Base-by-base conservation (phyloP, 2,329 filamentous ascomycete species). In the Pyrenochaeta sp. region DNA sequence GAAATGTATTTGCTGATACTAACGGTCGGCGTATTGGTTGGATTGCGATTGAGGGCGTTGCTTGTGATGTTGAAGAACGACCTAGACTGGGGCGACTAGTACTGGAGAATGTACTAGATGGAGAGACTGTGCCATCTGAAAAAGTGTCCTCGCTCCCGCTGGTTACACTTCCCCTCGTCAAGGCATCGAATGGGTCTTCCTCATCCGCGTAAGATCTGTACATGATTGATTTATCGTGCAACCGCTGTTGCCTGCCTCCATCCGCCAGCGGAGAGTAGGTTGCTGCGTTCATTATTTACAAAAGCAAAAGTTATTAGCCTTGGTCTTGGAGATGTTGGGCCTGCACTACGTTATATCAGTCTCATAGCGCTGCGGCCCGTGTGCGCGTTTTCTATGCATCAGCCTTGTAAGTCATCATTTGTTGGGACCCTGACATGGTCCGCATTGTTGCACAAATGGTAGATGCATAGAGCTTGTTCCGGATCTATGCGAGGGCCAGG, bases 191-290 rank as follows among this genome's bases (percentile, higher is more conserved):
- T 15, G 47, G 49, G 31, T 57, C 31, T 36, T 44, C 7, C 27
- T 51, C 31, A 7, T 41, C 39, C 32, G 48, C 23, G 35, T 9
- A 31, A 29, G 21, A 15, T 4, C 18, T 9, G 37, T 12, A 3
- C 33, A 40, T 30, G 45, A 20, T 15, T 7, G 27, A 4, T 18
- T 15, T 52, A 42, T 57, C 45, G n/a, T 49, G 18, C 7, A 58
- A 55, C 4, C 59, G 35, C 4, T 43, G 32, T 7, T 37, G 30
- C 32, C 59, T 55, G 35, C 32, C 45, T 4, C 21, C 14, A 5
- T 46, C 17, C 3, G 48, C 54, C 10, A 41, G 56, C 11, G 55
- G 57, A 5, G 57, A 56, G 44, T 63, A 63, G 17, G 51, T 49
- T 15, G 60, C 54, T 40, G 45, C 49, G 4, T 58, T 41, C 44